A percentile compares a stretch with the other conserved stretches of the same genome.
phyloP scores from a whole-genome alignment of 2,329 filamentous ascomycete genomes.

The Colletotrichum liriopes region DNA sequence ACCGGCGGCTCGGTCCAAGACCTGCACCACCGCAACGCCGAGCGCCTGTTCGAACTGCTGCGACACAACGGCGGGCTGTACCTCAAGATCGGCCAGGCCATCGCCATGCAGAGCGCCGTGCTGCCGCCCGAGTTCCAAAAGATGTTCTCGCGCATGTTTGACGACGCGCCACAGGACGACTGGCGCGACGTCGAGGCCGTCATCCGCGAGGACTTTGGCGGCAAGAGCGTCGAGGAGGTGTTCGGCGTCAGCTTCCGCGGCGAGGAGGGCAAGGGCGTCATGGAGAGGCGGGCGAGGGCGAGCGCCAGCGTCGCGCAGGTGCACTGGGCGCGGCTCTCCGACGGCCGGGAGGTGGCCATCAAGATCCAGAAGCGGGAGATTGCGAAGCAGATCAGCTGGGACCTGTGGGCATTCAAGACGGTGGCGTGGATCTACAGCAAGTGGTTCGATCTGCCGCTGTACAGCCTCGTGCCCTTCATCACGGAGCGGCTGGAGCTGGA shows the following conservation, averaged over 20 bases:
- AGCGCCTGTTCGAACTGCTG: conserved; percentile 85
- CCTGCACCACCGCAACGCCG: conserved; percentile 87
- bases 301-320: conserved; percentile 97
- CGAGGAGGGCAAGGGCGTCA: conserved; percentile 76
- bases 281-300: conserved; percentile 75
- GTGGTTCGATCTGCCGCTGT: conserved; percentile 94
- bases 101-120: conserved; percentile 97
- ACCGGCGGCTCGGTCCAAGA: conserved; percentile 81
- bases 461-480: conserved; percentile 92
- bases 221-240: conserved; percentile 86
- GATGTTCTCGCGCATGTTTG: conserved; percentile 98
- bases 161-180: conserved; percentile 93
- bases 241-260: conserved; percentile 90
- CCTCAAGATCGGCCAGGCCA: conserved; percentile 97
- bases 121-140: conserved; percentile 94
- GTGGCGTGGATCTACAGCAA: conserved; percentile 87
- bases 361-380: conserved; percentile 99
- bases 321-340: conserved; percentile 89
- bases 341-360: conserved; percentile 93
- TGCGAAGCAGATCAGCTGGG: conserved; percentile 90
- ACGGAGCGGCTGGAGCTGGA: conserved; percentile 92
- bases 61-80: conserved; percentile 93
- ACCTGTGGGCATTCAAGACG: conserved; percentile 95
- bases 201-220: conserved; percentile 90
- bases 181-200: conserved; percentile 91